Base-by-base conservation (phyloP, 108 stramenopile species). In the Pinguiococcus pyrenoidosus region DNA sequence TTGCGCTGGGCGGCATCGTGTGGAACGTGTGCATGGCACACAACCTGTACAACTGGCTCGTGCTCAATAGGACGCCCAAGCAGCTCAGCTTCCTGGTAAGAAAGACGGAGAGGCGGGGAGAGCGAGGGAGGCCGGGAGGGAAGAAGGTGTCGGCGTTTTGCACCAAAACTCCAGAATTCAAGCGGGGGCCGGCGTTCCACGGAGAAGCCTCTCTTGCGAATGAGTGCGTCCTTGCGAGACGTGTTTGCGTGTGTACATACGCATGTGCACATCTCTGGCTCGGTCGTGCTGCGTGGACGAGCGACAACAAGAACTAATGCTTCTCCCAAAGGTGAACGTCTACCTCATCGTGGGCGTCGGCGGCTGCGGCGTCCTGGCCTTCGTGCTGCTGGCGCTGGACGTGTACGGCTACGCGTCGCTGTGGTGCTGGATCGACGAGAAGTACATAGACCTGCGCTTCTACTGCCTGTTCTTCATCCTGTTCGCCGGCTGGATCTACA, bases 361-460 rank as follows among this genome's bases (percentile, higher is more conserved):
- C 13, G 34, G 26, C 5, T 4, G 35, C n/a, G 34, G 9, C 5
- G 13, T 51, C 7, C 5, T 51, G 4, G 22, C 50, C n/a, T 4
- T 51, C 8, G 37, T 51, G 12, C 7, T 51, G 16, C 4, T 12
- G 13, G 50, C 29, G 4, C 4, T 14, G 12, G 32, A 24, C 37
- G 4, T 5, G n/a, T 26, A 26, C 18, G 37, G 6, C 6, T 5
- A 18, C 4, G 50, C 32, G 14, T 48, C 23, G 10, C 8, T 51
- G 7, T 51, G 50, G 50, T 51, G 50, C 37, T 51, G 50, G 50
- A 51, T 51, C 22, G 50, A 22, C 13, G 4, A 35, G 7, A 4
- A 27, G 13, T 6, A 51, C 13, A 13, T 9, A 13, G 6, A 23
- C 6, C 6, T 18, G 12, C 16, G 50, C 13, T 8, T 32, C 17